phyloP scores from a whole-genome alignment of 208 protist species.

The Porcisia hertigi region DNA sequence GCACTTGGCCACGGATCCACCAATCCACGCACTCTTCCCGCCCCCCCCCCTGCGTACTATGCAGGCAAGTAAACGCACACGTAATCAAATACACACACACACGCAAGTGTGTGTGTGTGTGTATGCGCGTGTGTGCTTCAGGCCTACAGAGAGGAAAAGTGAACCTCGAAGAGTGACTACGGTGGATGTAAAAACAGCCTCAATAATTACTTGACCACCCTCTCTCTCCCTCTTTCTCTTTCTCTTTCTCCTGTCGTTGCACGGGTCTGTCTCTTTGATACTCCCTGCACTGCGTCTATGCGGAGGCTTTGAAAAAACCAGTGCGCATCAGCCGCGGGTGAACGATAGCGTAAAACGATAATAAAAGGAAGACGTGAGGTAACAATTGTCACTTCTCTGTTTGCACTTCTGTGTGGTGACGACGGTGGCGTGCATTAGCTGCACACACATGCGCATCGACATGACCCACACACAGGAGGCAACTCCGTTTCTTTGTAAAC shows the following conservation, averaged over 20 bases:
- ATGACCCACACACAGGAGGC: neutral
- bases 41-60: neutral
- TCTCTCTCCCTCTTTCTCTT: conserved; percentile 1
- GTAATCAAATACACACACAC: neutral
- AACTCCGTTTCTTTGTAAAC: neutral
- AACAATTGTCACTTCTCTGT: neutral
- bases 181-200: neutral
- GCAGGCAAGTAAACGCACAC: neutral
- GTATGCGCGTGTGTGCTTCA: too few species aligned
- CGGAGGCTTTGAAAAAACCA: neutral
- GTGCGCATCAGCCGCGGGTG: neutral
- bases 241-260: neutral
- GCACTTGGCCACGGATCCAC: neutral
- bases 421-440: neutral
- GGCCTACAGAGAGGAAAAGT: neutral
- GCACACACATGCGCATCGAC: neutral
- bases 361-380: neutral
- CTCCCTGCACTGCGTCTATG: neutral
- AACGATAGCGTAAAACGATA: neutral
- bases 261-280: neutral
- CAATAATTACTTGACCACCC: neutral
- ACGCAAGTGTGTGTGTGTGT: neutral
- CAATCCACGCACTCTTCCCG: neutral
- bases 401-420: conserved; percentile 3
- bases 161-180: neutral